A percentile compares a stretch with the other conserved stretches of the same genome.
phyloP scores from a whole-genome alignment of 1,284 basidiomycete species.

The Microbotryum silenes-acaulis region DNA sequence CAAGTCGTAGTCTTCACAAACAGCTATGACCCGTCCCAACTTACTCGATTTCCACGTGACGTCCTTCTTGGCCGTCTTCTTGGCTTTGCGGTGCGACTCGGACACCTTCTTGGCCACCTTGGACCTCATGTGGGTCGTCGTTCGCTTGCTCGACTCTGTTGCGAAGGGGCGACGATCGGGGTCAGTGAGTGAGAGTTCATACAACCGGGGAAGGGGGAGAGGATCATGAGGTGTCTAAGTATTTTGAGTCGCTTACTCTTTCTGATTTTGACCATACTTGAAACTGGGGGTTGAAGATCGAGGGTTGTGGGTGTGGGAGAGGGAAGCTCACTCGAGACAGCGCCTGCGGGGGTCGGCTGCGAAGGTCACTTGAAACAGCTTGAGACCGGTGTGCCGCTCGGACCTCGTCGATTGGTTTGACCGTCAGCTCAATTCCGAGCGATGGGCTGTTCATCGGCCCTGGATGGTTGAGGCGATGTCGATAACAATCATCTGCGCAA shows the following conservation, averaged over 20 bases:
- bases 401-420: too few species aligned
- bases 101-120: constrained; percentile 71
- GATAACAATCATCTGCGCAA: too few species aligned
- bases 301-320: background rate
- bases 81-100: constrained; percentile 69
- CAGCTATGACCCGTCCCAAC: constrained; percentile 39
- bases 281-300: background rate
- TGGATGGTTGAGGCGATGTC: too few species aligned
- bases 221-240: background rate
- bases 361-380: too few species aligned
- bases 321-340: too few species aligned
- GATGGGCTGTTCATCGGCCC: too few species aligned
- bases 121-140: constrained; percentile 61
- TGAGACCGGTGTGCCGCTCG: too few species aligned
- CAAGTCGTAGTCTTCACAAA: too few species aligned
- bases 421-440: too few species aligned
- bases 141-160: constrained; percentile 76
- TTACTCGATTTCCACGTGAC: constrained; percentile 76
- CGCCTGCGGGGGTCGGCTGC: too few species aligned
- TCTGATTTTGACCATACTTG: constrained; percentile 31
- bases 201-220: background rate
- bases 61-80: constrained; percentile 73
- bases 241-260: constrained; percentile 20
- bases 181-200: background rate
- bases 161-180: background rate